A percentile compares a stretch with the other conserved stretches of the same genome.
These are phyloP conservation scores for Aegilops sharonensis DNA, from an alignment of 176 grass and related monocot genomes.

Conservation along the genomic window DNA sequence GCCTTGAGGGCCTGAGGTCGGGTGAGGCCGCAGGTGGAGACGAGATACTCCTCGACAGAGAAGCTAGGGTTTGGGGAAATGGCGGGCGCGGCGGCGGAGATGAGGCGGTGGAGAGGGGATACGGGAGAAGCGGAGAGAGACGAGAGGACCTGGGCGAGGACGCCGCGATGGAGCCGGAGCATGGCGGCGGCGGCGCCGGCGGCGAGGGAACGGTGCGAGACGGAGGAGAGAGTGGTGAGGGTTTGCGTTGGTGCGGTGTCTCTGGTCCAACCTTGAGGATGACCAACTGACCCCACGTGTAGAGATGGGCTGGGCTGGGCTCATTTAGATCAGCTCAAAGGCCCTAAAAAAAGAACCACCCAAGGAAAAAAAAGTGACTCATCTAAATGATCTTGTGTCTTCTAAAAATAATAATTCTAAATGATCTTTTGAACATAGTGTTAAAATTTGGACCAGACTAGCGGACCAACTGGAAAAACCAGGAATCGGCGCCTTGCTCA, in stretches of 20 bases:
- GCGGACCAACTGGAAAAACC: no score
- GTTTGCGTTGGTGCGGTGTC: background rate
- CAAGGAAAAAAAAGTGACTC: no score
- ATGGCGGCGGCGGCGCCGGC: background rate
- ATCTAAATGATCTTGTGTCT: no score
- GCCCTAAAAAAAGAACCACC: no score
- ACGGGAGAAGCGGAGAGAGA: background rate
- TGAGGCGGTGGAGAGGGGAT: background rate
- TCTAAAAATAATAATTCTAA: no score
- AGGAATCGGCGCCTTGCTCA: no score
- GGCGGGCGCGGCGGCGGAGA: background rate
- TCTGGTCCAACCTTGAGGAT: no score
- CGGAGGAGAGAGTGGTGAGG: background rate
- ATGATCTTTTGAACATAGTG: no score
- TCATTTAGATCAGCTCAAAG: no score
- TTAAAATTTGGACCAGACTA: no score
- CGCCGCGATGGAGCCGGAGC: background rate
- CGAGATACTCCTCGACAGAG: background rate
- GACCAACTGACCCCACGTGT: no score
- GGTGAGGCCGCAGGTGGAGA: slow-evolving; percentile 3
- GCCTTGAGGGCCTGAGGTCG: background rate
- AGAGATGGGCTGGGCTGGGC: no score
- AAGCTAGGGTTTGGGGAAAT: background rate
- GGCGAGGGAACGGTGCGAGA: background rate
- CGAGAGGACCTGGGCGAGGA: background rate